phyloP scores from a whole-genome alignment of 129 eudicot species.

The Saussurea involucrata region DNA sequence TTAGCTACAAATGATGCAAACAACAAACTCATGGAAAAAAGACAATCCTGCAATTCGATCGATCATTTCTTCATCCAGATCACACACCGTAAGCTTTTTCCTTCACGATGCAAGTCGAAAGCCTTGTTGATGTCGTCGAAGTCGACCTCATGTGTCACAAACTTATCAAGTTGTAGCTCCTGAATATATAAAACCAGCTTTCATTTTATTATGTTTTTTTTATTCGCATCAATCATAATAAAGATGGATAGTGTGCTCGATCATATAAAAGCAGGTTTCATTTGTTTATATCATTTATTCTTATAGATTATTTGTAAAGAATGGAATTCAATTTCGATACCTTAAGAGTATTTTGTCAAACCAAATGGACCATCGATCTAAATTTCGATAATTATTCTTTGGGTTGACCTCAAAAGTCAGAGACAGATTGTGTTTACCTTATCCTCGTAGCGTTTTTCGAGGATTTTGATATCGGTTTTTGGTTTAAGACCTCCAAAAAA shows the following conservation, averaged over 20 bases:
- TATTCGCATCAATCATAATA: too few relatives aligned
- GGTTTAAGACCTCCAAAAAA: constrained; percentile 57
- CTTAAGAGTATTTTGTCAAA: neutral
- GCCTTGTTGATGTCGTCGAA: constrained; percentile 35
- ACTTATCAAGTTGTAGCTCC: constrained; percentile 35
- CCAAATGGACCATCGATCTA: neutral
- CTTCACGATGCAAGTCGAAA: constrained; percentile 25
- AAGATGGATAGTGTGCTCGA: too few relatives aligned
- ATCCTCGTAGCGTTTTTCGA: constrained; percentile 36
- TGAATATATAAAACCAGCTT: neutral
- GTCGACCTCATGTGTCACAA: constrained; percentile 32
- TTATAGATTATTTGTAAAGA: too few relatives aligned
- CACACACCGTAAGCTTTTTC: constrained; percentile 34
- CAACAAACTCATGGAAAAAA: too few relatives aligned
- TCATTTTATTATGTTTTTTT: too few relatives aligned
- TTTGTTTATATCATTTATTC: too few relatives aligned
- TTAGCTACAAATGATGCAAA: neutral
- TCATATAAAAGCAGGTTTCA: too few relatives aligned
- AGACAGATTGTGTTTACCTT: constrained; percentile 17
- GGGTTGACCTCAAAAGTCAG: too few relatives aligned
- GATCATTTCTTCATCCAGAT: constrained; percentile 16
- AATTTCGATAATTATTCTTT: neutral
- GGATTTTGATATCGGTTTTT: constrained; percentile 39
- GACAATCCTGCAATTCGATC: neutral
- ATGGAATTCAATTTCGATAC: neutral